These are phyloP conservation scores for Corynascus novoguineensis DNA, from an alignment of 495 filamentous ascomycete genomes.

Conservation along the genomic window DNA sequence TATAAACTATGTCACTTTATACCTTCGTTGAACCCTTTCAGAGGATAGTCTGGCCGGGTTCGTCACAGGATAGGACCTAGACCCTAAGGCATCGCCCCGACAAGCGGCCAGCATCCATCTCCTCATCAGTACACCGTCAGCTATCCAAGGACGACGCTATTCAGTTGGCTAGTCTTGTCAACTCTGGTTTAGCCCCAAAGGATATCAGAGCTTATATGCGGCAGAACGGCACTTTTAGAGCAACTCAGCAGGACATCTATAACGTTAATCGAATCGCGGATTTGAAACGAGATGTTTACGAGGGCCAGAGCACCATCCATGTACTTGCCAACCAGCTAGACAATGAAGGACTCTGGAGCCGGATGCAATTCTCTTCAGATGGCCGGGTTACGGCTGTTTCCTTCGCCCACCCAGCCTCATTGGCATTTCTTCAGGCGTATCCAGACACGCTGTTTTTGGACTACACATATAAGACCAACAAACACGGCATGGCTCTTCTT, in stretches of 20 bases:
- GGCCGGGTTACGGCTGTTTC: neutral
- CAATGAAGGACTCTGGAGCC: neutral
- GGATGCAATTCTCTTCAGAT: neutral
- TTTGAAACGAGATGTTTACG: neutral
- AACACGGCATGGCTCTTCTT: neutral
- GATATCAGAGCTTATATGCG: neutral
- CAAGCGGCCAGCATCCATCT: neutral
- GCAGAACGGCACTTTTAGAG: constrained; percentile 1
- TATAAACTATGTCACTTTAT: too few relatives aligned
- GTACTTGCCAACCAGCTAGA: neutral
- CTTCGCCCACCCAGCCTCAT: neutral
- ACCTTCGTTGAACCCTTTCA: too few relatives aligned
- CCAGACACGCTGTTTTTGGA: neutral
- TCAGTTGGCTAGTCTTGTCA: neutral
- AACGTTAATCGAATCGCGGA: constrained; percentile 1
- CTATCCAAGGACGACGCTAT: neutral
- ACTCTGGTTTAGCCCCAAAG: neutral
- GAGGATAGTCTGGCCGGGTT: too few relatives aligned
- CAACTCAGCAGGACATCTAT: neutral
- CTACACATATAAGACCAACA: neutral
- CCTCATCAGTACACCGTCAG: neutral
- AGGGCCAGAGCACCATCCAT: neutral
- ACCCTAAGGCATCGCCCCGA: neutral
- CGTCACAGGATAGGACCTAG: too few relatives aligned
- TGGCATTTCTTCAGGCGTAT: neutral